Percentiles rank a stretch among this genome's conserved stretches.
Evolutionary conservation across 805 yeast genomes (phyloP).

Genomic region (Hemisphaericaspora nanyangensis): DNA sequence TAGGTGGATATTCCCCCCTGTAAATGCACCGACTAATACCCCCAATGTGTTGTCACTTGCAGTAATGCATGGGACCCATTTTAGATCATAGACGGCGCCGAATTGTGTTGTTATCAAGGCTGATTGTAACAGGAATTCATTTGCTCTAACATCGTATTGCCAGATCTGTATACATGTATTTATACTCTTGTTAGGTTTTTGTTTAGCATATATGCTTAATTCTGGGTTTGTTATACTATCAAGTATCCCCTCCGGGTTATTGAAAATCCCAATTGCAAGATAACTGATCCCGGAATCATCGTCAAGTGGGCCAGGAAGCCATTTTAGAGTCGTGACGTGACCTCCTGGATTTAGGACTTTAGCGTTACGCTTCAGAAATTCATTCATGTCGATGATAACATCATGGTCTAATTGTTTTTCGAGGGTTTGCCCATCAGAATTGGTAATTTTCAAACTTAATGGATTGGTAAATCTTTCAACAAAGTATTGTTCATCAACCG

Average conservation of each 20-base stretch:
- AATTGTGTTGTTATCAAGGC: conserved; percentile 29
- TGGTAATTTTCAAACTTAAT: background rate
- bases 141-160: conserved; percentile 25
- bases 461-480: conserved; percentile 4
- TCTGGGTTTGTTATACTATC: conserved; percentile 21
- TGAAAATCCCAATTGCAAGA: conserved; percentile 50
- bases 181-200: conserved; percentile 8
- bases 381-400: background rate
- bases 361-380: conserved; percentile 3
- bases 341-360: conserved; percentile 46
- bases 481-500: conserved; percentile 4
- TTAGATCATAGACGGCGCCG: conserved; percentile 43
- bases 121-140: conserved; percentile 23
- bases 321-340: conserved; percentile 47
- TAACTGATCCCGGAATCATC: conserved; percentile 23
- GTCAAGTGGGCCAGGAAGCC: conserved; percentile 38
- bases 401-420: conserved; percentile 1
- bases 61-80: conserved; percentile 37
- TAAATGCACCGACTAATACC: conserved; percentile 48
- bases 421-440: background rate
- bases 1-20: conserved; percentile 55
- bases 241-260: conserved; percentile 20
- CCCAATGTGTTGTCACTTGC: conserved; percentile 27
- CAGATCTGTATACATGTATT: conserved; percentile 46
- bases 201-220: conserved; percentile 26